Evolutionary conservation across 1,284 basidiomycete species (phyloP).

Genomic region (Cystobasidiaceae sp.): DNA sequence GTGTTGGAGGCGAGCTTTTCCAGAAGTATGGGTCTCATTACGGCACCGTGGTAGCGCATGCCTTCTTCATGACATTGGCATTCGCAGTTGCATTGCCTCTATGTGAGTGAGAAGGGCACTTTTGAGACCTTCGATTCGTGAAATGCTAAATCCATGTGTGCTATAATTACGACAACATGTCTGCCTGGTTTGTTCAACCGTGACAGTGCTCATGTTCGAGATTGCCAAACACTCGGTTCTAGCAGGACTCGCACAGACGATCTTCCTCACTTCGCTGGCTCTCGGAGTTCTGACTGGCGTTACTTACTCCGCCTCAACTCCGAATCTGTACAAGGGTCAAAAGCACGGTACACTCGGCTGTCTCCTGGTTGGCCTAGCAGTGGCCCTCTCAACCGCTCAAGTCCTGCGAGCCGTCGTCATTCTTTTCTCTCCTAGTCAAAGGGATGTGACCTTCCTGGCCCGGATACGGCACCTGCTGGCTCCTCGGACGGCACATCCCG

Average conservation of each 20-base stretch:
- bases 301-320: conserved; percentile 61
- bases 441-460: background rate
- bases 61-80: conserved; percentile 10
- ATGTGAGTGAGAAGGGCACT: too few relatives aligned
- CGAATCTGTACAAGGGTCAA: conserved; percentile 65
- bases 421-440: conserved; percentile 25
- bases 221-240: conserved; percentile 60
- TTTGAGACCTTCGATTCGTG: too few relatives aligned
- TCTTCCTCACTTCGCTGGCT: conserved; percentile 56
- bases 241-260: conserved; percentile 55
- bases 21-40: conserved; percentile 11
- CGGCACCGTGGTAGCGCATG: conserved; percentile 8
- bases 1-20: background rate
- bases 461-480: conserved; percentile 12
- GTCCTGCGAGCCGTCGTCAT: conserved; percentile 13
- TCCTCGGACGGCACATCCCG: too few relatives aligned
- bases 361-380: conserved; percentile 54
- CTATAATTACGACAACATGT: too few relatives aligned
- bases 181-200: background rate
- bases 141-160: too few relatives aligned
- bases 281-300: conserved; percentile 61
- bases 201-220: conserved; percentile 64
- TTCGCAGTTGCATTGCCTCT: conserved; percentile 10
- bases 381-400: conserved; percentile 6
- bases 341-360: conserved; percentile 63